Conservation (phyloP, 2,329 filamentous ascomycete genomes). For the Xylaria digitata region DNA sequence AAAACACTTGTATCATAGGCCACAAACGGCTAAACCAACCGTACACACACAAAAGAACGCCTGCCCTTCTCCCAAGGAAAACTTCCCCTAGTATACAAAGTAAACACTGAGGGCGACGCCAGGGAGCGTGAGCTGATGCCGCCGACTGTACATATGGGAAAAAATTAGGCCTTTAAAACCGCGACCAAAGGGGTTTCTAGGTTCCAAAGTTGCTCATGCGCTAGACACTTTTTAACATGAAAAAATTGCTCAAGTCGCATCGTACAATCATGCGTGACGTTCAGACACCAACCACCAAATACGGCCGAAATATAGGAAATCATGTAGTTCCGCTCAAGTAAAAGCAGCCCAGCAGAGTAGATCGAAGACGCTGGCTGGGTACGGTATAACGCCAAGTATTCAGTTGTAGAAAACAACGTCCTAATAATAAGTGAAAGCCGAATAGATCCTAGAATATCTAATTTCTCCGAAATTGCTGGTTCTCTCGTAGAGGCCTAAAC, state of each 20-base stretch:
- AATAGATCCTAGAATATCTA: slow-evolving; percentile 18
- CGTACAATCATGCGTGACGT: slow-evolving; percentile 36
- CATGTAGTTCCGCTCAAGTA: slow-evolving; percentile 32
- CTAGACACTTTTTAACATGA: slow-evolving; percentile 40
- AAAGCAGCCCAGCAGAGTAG: slow-evolving; percentile 37
- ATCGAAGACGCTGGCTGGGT: slow-evolving; percentile 40
- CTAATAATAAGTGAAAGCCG: slow-evolving; percentile 22
- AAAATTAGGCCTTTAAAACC: slow-evolving; percentile 43
- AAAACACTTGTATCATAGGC: slow-evolving; percentile 39
- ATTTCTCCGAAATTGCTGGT: slow-evolving; percentile 14
- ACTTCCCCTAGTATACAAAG: slow-evolving; percentile 43
- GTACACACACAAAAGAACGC: slow-evolving; percentile 38
- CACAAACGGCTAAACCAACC: slow-evolving; percentile 17
- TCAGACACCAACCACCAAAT: slow-evolving; percentile 25
- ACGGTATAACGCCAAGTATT: slow-evolving; percentile 38
- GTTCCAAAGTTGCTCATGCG: slow-evolving; percentile 33
- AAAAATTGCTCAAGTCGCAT: slow-evolving; percentile 37
- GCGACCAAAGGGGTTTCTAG: slow-evolving; percentile 32
- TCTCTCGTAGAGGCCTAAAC: slow-evolving; percentile 6
- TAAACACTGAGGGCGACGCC: slow-evolving; percentile 37
- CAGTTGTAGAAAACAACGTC: slow-evolving; percentile 35
- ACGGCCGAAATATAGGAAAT: slow-evolving; percentile 21
- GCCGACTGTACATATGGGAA: slow-evolving; percentile 34
- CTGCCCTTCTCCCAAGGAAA: slow-evolving; percentile 24
- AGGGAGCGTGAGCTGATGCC: slow-evolving; percentile 39